phyloP scores from a whole-genome alignment of 169 alveolate genomes.

The Plasmodium adleri region DNA sequence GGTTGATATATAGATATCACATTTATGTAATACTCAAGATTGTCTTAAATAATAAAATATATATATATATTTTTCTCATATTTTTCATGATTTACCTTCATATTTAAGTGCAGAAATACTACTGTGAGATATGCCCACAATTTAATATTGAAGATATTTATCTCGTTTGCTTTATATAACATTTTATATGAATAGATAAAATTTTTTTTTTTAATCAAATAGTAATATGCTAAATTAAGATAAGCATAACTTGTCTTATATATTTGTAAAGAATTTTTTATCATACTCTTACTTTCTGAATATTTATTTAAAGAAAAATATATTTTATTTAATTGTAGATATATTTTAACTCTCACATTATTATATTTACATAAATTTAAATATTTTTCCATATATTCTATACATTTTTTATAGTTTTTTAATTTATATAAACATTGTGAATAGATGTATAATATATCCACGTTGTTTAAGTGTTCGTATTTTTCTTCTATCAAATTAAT shows the following conservation, averaged over 20 bases:
- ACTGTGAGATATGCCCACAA: conserved; percentile 50
- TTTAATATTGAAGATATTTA: conserved; percentile 29
- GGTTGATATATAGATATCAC: not conserved
- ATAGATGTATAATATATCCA: conserved; percentile 44
- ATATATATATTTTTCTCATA: not conserved
- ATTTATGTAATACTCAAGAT: not conserved
- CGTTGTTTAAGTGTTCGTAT: conserved; percentile 23
- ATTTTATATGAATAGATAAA: conserved; percentile 26
- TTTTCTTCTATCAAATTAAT: conserved; percentile 33
- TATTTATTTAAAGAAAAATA: conserved; percentile 18
- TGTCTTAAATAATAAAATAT: not conserved
- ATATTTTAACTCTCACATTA: conserved; percentile 23
- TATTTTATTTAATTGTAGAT: conserved; percentile 31
- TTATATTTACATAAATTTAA: conserved; percentile 16
- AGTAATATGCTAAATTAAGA: conserved; percentile 21
- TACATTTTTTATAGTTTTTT: conserved; percentile 16
- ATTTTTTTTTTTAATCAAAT: conserved; percentile 44
- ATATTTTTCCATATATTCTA: not conserved
- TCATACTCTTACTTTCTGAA: conserved; percentile 22
- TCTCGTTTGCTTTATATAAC: conserved; percentile 53
- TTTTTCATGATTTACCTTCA: conserved; percentile 29
- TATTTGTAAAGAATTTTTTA: conserved; percentile 31
- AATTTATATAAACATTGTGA: conserved; percentile 32
- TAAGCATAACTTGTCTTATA: conserved; percentile 55
- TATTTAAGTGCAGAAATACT: conserved; percentile 27